Evolutionary conservation across 2,329 filamentous ascomycete genomes (phyloP).

Genomic region (Hypoxylon sp.): DNA sequence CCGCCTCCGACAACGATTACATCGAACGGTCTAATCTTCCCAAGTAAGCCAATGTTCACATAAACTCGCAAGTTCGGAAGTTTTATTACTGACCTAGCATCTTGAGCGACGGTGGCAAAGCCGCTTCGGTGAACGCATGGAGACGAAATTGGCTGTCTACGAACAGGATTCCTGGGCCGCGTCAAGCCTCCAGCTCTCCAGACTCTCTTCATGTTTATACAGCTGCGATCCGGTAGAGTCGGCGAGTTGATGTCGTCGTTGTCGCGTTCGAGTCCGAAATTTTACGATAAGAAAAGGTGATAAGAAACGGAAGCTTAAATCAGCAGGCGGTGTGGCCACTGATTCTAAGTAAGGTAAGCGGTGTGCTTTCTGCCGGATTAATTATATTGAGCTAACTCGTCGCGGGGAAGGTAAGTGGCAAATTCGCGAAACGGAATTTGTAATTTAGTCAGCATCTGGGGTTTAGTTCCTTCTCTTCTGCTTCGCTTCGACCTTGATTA

Average conservation of each 20-base stretch:
- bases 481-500: no score
- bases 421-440: no score
- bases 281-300: constrained; percentile 33
- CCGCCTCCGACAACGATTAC: constrained; percentile 96
- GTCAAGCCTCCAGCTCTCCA: constrained; percentile 44
- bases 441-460: no score
- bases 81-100: constrained; percentile 42
- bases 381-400: constrained; percentile 28
- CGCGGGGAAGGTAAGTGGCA: no score
- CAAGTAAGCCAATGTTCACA: no score
- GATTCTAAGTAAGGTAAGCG: constrained; percentile 9
- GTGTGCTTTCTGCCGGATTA: constrained; percentile 15
- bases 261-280: constrained; percentile 18
- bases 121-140: constrained; percentile 30
- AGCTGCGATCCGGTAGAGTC: constrained; percentile 1
- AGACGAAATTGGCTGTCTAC: constrained; percentile 25
- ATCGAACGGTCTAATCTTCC: constrained; percentile 72
- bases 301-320: constrained; percentile 25
- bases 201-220: constrained; percentile 44
- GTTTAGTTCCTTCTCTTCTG: no score
- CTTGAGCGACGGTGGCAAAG: constrained; percentile 47
- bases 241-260: not conserved
- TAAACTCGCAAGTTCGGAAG: not conserved
- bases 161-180: constrained; percentile 35
- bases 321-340: constrained; percentile 17